Evolutionary conservation across 352 stramenopile genomes (phyloP).

Genomic region (Phytophthora aleatoria): DNA sequence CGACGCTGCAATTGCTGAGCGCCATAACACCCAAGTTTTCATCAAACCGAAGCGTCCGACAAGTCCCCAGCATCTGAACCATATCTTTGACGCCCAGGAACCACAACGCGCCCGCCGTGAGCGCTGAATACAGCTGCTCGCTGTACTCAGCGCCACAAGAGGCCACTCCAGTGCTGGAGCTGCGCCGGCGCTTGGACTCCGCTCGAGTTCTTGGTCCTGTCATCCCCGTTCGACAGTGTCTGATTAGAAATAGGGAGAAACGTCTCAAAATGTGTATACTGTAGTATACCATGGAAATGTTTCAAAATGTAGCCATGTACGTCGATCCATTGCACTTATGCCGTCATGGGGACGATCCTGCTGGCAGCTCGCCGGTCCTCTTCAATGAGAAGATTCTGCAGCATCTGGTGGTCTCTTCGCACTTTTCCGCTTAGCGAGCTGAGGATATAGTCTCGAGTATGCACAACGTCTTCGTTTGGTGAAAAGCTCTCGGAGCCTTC

Average conservation of each 20-base stretch:
- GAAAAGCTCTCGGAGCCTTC: slow-evolving; percentile 26
- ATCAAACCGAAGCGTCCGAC: slow-evolving; percentile 36
- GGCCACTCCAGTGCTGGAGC: slow-evolving; percentile 4
- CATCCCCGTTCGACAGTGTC: neutral
- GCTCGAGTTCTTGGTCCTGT: slow-evolving; percentile 19
- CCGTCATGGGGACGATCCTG: slow-evolving; percentile 21
- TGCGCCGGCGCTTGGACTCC: slow-evolving; percentile 31
- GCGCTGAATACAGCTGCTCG: slow-evolving; percentile 30
- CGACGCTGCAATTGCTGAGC: slow-evolving; percentile 32
- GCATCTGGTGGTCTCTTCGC: slow-evolving; percentile 33
- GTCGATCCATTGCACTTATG: slow-evolving; percentile 5
- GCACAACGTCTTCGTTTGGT: slow-evolving; percentile 18
- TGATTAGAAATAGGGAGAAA: slow-evolving; percentile 3
- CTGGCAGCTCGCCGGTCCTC: slow-evolving; percentile 31
- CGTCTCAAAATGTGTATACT: slow-evolving; percentile 2
- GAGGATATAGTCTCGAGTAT: slow-evolving; percentile 35
- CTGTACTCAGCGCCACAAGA: slow-evolving; percentile 8
- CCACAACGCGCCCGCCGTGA: slow-evolving; percentile 29
- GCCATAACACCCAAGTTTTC: slow-evolving; percentile 24
- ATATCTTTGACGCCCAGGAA: slow-evolving; percentile 36
- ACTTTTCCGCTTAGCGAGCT: slow-evolving; percentile 38
- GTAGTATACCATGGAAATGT: neutral
- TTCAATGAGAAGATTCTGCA: slow-evolving; percentile 40
- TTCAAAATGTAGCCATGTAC: slow-evolving; percentile 21
- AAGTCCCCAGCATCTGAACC: slow-evolving; percentile 33